Conservation (phyloP, 345 rosid genomes). For the Diplotaxis tenuifolia region DNA sequence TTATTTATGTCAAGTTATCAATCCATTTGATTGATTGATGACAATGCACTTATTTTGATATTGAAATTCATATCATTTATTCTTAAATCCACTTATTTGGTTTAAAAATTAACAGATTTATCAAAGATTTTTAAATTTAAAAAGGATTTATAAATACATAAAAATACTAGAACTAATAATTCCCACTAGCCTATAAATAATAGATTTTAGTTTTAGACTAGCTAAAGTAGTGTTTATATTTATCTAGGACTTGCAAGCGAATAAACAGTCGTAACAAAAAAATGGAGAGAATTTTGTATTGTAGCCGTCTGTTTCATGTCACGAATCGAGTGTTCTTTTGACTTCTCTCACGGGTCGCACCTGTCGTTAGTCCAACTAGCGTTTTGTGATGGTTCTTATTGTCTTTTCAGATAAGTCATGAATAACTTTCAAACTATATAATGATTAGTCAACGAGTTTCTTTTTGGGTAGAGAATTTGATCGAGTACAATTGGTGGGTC, state of each 20-base stretch:
- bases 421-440: neutral
- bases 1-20: too few species aligned
- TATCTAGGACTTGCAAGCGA: neutral
- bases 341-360: neutral
- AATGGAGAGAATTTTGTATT: neutral
- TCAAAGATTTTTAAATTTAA: too few species aligned
- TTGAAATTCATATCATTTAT: too few species aligned
- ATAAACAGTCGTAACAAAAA: neutral
- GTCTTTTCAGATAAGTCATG: neutral
- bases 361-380: neutral
- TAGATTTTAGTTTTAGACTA: neutral
- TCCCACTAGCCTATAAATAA: neutral
- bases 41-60: too few species aligned
- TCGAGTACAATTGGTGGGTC: slow-evolving; percentile 17
- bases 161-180: too few species aligned
- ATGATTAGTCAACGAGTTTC: neutral
- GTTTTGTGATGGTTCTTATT: neutral
- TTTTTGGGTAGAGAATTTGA: slow-evolving; percentile 1
- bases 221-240: neutral
- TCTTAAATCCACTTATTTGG: too few species aligned
- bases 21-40: too few species aligned
- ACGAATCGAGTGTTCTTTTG: neutral
- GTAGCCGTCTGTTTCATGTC: neutral
- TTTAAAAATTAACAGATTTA: too few species aligned
- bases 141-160: too few species aligned